Evolutionary conservation across 176 grass and related monocot species (phyloP).

Genomic region (Avena insularis): DNA sequence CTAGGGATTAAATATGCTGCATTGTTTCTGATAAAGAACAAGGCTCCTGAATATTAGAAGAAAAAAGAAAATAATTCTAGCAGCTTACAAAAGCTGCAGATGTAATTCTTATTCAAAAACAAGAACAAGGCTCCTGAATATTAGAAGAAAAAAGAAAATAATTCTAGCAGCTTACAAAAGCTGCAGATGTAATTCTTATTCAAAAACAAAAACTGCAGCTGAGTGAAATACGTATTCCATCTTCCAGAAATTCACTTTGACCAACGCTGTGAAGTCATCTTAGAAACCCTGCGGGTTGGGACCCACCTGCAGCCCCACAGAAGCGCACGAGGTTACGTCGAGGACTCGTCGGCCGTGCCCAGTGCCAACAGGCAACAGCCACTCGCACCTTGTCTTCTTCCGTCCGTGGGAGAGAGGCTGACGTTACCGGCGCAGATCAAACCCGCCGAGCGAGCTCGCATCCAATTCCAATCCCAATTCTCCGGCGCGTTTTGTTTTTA

Average conservation of each 20-base stretch:
- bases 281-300: too few species aligned
- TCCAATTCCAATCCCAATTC: constrained; percentile 7
- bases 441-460: background rate
- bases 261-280: background rate
- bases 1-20: too few species aligned
- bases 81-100: too few species aligned
- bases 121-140: too few species aligned
- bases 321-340: background rate
- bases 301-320: background rate
- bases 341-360: background rate
- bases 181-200: too few species aligned
- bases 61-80: too few species aligned
- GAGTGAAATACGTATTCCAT: background rate
- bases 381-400: constrained; percentile 31
- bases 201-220: background rate
- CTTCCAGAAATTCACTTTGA: background rate
- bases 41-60: too few species aligned
- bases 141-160: too few species aligned
- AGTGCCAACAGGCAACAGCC: background rate
- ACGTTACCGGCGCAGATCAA: constrained; percentile 26
- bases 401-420: constrained; percentile 5
- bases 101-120: too few species aligned
- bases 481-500: background rate
- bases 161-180: too few species aligned
- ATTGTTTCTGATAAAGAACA: too few species aligned